Percentiles rank a stretch among this genome's conserved stretches.
Conservation (phyloP, 331 rosid genomes). For the Rosa hybrid region DNA sequence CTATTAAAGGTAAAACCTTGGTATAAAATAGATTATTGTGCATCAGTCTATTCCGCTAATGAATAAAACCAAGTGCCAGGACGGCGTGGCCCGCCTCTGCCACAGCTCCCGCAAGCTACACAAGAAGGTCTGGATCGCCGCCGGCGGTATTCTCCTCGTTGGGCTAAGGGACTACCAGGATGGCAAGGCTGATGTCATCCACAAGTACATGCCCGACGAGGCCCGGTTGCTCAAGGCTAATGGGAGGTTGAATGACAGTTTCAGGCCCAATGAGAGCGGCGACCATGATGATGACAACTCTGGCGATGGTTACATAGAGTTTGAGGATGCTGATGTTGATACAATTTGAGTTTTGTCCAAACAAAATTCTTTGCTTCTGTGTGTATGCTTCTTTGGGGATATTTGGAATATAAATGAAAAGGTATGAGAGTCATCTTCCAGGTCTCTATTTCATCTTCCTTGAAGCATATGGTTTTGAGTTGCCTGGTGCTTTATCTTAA, state of each 20-base stretch:
- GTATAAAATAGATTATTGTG: no score
- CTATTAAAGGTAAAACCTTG: no score
- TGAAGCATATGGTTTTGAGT: not conserved
- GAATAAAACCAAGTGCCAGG: conserved; percentile 63
- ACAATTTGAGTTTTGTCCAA: not conserved
- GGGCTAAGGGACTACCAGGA: conserved; percentile 69
- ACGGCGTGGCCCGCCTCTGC: conserved; percentile 55
- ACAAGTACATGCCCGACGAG: conserved; percentile 73
- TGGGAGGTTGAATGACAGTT: not conserved
- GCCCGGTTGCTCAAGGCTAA: conserved; percentile 28
- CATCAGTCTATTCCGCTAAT: no score
- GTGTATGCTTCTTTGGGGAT: no score
- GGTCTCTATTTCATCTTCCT: not conserved
- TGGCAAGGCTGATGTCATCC: conserved; percentile 69
- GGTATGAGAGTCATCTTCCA: not conserved
- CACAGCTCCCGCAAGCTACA: conserved; percentile 73
- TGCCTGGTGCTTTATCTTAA: conserved; percentile 1
- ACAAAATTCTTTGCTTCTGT: no score
- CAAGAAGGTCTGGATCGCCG: conserved; percentile 79
- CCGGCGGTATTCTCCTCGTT: conserved; percentile 60
- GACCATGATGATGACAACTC: not conserved
- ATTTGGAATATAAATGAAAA: no score
- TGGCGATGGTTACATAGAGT: not conserved
- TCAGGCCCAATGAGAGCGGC: not conserved
- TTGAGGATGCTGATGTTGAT: not conserved